These are phyloP conservation scores for Aspergillus texensis DNA, from an alignment of 2,329 filamentous ascomycete genomes.

Conservation along the genomic window DNA sequence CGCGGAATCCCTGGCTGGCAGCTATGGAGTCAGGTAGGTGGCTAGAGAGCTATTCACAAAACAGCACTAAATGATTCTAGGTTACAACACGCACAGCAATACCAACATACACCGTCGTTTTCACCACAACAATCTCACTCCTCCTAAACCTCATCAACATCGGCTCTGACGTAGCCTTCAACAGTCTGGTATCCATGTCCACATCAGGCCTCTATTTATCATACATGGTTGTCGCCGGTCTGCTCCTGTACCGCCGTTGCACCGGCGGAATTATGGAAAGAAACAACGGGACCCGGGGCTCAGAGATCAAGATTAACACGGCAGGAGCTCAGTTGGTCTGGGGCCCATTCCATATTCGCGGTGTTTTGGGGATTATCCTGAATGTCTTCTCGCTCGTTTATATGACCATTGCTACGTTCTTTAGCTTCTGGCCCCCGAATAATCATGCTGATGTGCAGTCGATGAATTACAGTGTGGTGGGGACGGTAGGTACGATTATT, in stretches of 20 bases:
- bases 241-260: conserved; percentile 32
- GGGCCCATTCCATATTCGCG: conserved; percentile 32
- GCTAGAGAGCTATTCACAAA: background rate
- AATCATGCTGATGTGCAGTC: background rate
- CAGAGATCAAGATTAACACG: conserved; percentile 24
- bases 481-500: background rate
- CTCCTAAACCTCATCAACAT: conserved; percentile 39
- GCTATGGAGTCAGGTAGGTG: conserved; percentile 32
- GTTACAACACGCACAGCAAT: conserved; percentile 29
- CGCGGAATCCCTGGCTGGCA: conserved; percentile 31
- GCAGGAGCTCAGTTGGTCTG: conserved; percentile 31
- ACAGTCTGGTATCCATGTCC: conserved; percentile 38
- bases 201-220: conserved; percentile 35
- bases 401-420: conserved; percentile 51
- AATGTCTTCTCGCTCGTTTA: conserved; percentile 51
- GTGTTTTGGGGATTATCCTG: conserved; percentile 42
- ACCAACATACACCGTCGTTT: conserved; percentile 27
- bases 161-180: conserved; percentile 34
- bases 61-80: conserved; percentile 4
- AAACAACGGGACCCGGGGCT: conserved; percentile 6
- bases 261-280: conserved; percentile 23
- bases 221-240: conserved; percentile 30
- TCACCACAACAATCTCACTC: conserved; percentile 30
- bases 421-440: conserved; percentile 52
- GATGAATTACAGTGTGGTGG: background rate